Percentiles rank a stretch among this genome's conserved stretches.
Evolutionary conservation across 306 rosid genomes (phyloP).

Genomic region (Corylus heterophylla): DNA sequence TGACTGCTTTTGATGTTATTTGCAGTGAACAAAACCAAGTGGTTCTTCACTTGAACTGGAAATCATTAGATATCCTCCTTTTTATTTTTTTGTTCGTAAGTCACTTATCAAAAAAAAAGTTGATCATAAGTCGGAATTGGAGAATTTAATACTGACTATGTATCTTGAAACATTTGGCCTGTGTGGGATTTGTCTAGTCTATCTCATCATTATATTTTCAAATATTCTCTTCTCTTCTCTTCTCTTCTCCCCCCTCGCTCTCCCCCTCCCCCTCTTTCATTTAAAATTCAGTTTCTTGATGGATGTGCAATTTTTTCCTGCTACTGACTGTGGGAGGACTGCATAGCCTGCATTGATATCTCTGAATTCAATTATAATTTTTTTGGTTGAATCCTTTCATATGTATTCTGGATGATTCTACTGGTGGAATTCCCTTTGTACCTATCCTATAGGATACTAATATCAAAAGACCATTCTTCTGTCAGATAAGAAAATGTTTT

Average conservation of each 20-base stretch:
- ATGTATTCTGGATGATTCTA: background rate
- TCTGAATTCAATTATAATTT: background rate
- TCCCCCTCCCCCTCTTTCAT: too few relatives aligned
- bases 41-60: background rate
- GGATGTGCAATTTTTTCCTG: background rate
- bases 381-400: background rate
- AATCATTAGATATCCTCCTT: background rate
- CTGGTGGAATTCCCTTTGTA: background rate
- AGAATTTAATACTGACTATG: background rate
- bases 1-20: background rate
- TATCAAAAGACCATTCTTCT: constrained; percentile 13
- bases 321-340: background rate
- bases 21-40: background rate
- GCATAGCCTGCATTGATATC: background rate
- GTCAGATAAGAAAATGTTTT: constrained; percentile 70
- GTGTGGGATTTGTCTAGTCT: background rate
- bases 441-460: constrained; percentile 13
- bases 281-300: background rate
- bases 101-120: too few relatives aligned
- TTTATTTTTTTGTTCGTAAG: background rate
- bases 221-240: background rate
- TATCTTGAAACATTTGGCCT: background rate
- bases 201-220: background rate
- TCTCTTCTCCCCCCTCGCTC: too few relatives aligned
- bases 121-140: background rate